phyloP scores from a whole-genome alignment of 2,329 filamentous ascomycete genomes.

The Aquanectria penicillioides region DNA sequence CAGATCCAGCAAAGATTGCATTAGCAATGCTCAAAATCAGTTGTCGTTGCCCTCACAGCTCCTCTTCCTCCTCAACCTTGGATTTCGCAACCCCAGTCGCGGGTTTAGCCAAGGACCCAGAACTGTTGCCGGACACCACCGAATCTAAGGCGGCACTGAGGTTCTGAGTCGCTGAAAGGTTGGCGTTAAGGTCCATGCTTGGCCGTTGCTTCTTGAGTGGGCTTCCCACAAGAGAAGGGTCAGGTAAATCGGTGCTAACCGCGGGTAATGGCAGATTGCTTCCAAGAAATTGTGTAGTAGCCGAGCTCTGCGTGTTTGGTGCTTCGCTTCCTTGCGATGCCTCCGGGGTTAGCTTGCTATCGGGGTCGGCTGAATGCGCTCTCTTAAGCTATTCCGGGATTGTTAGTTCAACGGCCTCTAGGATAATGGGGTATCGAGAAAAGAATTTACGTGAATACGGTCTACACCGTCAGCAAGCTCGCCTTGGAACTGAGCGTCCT shows the following conservation, averaged over 20 bases:
- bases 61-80: slow-evolving; percentile 51
- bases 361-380: slow-evolving; percentile 78
- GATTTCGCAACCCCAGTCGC: slow-evolving; percentile 34
- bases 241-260: slow-evolving; percentile 41
- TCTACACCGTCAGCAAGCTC: slow-evolving; percentile 84
- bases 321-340: slow-evolving; percentile 55
- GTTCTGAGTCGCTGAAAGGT: slow-evolving; percentile 43
- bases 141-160: slow-evolving; percentile 49
- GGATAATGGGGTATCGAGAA: not conserved
- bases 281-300: slow-evolving; percentile 26
- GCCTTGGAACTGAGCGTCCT: slow-evolving; percentile 77
- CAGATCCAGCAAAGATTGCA: not conserved
- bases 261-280: slow-evolving; percentile 24
- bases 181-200: slow-evolving; percentile 54
- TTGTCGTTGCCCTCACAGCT: slow-evolving; percentile 44
- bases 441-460: slow-evolving; percentile 76
- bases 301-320: slow-evolving; percentile 42
- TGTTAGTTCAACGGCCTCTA: slow-evolving; percentile 19
- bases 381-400: slow-evolving; percentile 73
- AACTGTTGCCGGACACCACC: slow-evolving; percentile 38
- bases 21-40: slow-evolving; percentile 3
- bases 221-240: slow-evolving; percentile 66
- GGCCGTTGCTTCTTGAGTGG: slow-evolving; percentile 81
- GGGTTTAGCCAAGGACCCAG: slow-evolving; percentile 34
- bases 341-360: slow-evolving; percentile 53